Evolutionary conservation across 495 filamentous ascomycete genomes (phyloP).

Genomic region (Ramalina peruviana): DNA sequence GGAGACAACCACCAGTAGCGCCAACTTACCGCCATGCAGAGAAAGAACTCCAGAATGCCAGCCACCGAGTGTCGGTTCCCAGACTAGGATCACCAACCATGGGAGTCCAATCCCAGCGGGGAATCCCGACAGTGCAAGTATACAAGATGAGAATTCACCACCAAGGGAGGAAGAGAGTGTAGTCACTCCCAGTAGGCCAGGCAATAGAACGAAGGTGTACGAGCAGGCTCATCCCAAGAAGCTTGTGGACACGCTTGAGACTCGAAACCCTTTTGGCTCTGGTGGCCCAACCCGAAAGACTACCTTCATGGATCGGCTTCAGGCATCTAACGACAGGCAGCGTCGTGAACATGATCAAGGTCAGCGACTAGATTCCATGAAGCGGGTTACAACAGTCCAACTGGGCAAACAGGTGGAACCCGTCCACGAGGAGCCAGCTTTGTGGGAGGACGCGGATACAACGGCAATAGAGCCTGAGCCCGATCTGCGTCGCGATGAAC

Average conservation of each 20-base stretch:
- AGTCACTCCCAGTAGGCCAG: background rate
- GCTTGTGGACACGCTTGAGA: background rate
- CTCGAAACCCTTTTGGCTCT: constrained; percentile 11
- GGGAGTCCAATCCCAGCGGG: constrained; percentile 18
- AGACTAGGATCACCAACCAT: constrained; percentile 19
- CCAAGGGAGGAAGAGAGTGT: background rate
- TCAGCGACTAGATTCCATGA: background rate
- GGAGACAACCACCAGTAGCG: background rate
- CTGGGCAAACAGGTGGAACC: no score
- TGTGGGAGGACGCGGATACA: no score
- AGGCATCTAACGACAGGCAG: background rate
- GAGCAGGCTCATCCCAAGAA: constrained; percentile 2
- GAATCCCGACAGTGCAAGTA: background rate
- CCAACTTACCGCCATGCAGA: background rate
- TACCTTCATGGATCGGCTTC: constrained; percentile 10
- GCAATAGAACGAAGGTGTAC: background rate
- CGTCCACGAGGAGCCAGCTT: no score
- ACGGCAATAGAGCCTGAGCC: no score
- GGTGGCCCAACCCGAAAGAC: background rate
- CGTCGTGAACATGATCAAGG: background rate
- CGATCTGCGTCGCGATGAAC: no score
- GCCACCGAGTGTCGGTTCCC: constrained; percentile 7
- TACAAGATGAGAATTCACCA: background rate
- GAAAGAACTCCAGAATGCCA: background rate
- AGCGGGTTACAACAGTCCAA: no score